Conservation (phyloP, 2,329 filamentous ascomycete species). For the Pseudocercospora macadamiae region DNA sequence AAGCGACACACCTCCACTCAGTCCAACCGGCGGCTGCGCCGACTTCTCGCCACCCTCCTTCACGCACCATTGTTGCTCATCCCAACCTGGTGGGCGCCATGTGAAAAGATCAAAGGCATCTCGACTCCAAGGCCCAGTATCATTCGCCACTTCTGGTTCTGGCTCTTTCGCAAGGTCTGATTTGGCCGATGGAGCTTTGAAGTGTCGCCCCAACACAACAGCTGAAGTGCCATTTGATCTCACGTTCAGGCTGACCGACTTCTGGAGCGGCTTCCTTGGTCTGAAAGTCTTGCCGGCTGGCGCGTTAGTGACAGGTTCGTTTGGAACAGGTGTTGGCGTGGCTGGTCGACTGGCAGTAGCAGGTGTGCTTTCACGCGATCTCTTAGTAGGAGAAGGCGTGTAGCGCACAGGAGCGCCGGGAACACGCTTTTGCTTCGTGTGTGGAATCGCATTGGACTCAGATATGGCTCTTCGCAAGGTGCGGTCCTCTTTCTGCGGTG, state of each 20-base stretch:
- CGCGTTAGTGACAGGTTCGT: slow-evolving; percentile 6
- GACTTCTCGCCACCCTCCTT: slow-evolving; percentile 6
- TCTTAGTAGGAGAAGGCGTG: slow-evolving; percentile 30
- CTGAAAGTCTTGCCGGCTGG: slow-evolving; percentile 7
- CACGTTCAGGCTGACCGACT: slow-evolving; percentile 32
- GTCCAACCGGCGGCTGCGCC: slow-evolving; percentile 10
- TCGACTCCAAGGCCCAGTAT: slow-evolving; percentile 67
- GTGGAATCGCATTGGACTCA: slow-evolving; percentile 15
- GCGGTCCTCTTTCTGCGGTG: slow-evolving; percentile 14
- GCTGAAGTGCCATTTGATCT: slow-evolving; percentile 31
- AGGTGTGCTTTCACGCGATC: slow-evolving; percentile 22
- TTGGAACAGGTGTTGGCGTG: background rate
- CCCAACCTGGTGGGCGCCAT: slow-evolving; percentile 55
- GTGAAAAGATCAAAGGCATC: slow-evolving; percentile 70
- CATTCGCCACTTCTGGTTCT: slow-evolving; percentile 49
- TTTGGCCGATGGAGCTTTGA: slow-evolving; percentile 32
- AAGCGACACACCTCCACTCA: slow-evolving; percentile 27
- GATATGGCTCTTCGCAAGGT: slow-evolving; percentile 26
- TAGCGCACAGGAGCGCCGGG: slow-evolving; percentile 36
- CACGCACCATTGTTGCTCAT: slow-evolving; percentile 37
- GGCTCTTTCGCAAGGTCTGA: slow-evolving; percentile 19
- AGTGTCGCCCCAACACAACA: slow-evolving; percentile 35
- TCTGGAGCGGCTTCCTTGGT: slow-evolving; percentile 26
- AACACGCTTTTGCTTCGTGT: slow-evolving; percentile 20
- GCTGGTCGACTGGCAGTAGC: background rate